Conservation (phyloP, 1,139 yeast species). For the Arxiozyma telluris region DNA sequence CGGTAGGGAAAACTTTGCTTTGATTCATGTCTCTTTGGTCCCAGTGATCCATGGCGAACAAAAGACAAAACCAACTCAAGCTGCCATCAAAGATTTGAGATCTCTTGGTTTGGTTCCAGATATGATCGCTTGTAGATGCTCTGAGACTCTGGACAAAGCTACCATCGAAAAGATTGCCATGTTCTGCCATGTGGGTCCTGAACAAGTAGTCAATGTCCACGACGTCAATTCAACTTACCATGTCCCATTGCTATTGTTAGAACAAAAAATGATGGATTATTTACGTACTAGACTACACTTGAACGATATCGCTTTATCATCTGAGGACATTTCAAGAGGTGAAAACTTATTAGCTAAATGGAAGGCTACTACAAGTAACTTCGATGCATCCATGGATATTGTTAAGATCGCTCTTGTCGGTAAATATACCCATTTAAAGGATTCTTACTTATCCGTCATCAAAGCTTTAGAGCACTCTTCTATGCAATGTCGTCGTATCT, state of each 20-base stretch:
- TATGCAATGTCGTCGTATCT: slow-evolving; percentile 75
- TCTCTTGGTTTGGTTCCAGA: slow-evolving; percentile 92
- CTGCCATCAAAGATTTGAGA: slow-evolving; percentile 94
- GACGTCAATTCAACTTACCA: slow-evolving; percentile 97
- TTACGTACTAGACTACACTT: slow-evolving; percentile 62
- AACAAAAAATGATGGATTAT: slow-evolving; percentile 76
- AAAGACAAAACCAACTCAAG: slow-evolving; percentile 98
- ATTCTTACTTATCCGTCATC: slow-evolving; percentile 88
- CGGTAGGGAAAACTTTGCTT: slow-evolving; percentile 86
- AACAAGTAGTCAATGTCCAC: slow-evolving; percentile 93
- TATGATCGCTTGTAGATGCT: slow-evolving; percentile 96
- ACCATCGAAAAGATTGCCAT: slow-evolving; percentile 93
- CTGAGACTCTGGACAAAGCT: slow-evolving; percentile 67
- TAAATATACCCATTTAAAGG: slow-evolving; percentile 91
- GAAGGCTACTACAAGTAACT: slow-evolving; percentile 66
- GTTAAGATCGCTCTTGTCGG: slow-evolving; percentile 96
- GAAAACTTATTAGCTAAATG: slow-evolving; percentile 62
- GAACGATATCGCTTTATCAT: slow-evolving; percentile 40
- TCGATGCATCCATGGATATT: slow-evolving; percentile 74
- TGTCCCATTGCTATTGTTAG: slow-evolving; percentile 83
- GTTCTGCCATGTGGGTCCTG: slow-evolving; percentile 98
- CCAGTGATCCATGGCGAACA: slow-evolving; percentile 98
- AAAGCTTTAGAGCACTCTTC: slow-evolving; percentile 94
- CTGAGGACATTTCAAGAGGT: slow-evolving; percentile 58
- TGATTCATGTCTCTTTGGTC: slow-evolving; percentile 92